Base-by-base conservation (phyloP, 805 yeast species). In the Yarrowia sp. region DNA sequence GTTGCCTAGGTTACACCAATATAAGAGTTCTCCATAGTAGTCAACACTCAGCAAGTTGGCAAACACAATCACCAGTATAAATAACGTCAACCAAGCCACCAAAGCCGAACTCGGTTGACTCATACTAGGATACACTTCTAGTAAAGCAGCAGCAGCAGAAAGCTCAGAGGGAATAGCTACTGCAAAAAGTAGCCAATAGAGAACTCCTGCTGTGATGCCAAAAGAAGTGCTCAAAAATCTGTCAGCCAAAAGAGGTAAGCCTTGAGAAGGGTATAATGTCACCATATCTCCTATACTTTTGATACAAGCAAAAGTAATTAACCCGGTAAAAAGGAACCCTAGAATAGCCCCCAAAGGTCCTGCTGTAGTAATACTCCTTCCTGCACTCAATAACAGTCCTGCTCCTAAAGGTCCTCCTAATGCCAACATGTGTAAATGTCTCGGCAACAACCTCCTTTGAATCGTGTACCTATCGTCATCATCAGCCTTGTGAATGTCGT, bases 371-470 rank as follows among this genome's bases (percentile, higher is more conserved):
- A 89, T 81, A 0, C 91, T 89, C 70, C 88, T 86, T 3, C 95
- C 92, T 7, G 88, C 83, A 47, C 86, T 84, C 28, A 89, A 75
- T 65, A 87, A 81, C 17, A 89, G 74, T 0, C 96, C 95, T 14
- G 89, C 93, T 1, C 95, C 95, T 5, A 89, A 74, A 0, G 92
- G 87, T 1, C 92, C 93, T 2, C 92, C 91, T 35, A 89, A 77
- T 0, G 92, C 89, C 53, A 89, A 86, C 86, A 88, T 87, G 71
- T 88, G 92, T 17, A 89, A 75, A 73, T 89, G 93, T 22, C 91
- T 76, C 33, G 85, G 84, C 64, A 81, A 81, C 48, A 89, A 76
- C 67, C 84, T 84, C 65, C 92, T 76, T 67, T 85, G 89, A 6
- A 69, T 65, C 42, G 51, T 44, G n/a, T 65, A 66, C 18, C 66